These are phyloP conservation scores for Brassica cretica DNA, from an alignment of 345 rosid genomes.

Conservation along the genomic window DNA sequence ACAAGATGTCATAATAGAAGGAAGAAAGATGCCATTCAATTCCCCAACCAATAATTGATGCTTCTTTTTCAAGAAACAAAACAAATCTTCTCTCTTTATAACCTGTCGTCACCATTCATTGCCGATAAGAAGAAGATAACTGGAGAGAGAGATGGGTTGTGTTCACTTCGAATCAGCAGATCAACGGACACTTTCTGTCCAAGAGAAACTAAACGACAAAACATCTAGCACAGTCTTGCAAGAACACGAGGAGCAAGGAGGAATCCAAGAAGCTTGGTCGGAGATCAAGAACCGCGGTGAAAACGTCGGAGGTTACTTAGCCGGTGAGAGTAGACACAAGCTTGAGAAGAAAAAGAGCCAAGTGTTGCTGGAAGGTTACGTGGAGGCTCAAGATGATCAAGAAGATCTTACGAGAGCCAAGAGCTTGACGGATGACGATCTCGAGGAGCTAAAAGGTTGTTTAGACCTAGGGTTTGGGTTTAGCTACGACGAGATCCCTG, in stretches of 20 bases:
- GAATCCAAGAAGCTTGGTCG: constrained; percentile 29
- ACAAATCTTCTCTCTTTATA: constrained; percentile 14
- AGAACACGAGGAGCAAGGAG: constrained; percentile 12
- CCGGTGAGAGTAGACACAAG: constrained; percentile 25
- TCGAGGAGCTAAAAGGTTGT: constrained; percentile 89
- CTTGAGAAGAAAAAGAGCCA: constrained; percentile 68
- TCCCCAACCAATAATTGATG: constrained; percentile 34
- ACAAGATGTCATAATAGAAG: constrained; percentile 13
- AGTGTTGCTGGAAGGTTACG: constrained; percentile 85
- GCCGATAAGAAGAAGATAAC: background rate
- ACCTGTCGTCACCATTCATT: constrained; percentile 2
- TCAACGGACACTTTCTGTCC: constrained; percentile 38
- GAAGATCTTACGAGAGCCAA: constrained; percentile 73
- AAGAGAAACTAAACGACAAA: constrained; percentile 7
- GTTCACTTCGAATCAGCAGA: constrained; percentile 25
- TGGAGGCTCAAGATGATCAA: constrained; percentile 39
- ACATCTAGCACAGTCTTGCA: background rate
- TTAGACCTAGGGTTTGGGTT: constrained; percentile 94
- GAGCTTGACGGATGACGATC: constrained; percentile 90
- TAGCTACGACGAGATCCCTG: constrained; percentile 93
- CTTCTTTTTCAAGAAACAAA: constrained; percentile 19
- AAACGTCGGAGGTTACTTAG: background rate
- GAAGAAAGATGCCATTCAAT: constrained; percentile 20
- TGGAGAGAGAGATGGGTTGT: constrained; percentile 18
- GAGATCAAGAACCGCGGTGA: constrained; percentile 19